Evolutionary conservation across 768 basidiomycete species (phyloP).

Genomic region (Russula griseocarnosa): DNA sequence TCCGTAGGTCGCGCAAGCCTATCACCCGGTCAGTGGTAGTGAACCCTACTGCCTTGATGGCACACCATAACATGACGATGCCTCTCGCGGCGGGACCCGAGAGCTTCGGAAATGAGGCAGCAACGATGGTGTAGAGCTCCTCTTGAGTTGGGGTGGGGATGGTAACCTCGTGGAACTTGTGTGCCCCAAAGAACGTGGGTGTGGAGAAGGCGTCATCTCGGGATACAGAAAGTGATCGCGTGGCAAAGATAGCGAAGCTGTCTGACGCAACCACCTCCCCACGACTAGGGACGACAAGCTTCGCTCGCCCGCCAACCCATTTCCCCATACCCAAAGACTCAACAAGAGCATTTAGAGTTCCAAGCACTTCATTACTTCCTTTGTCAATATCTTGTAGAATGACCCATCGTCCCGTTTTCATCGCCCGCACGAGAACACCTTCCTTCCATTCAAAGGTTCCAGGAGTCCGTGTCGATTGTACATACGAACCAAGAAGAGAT

Average conservation of each 20-base stretch:
- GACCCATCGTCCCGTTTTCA: conserved; percentile 89
- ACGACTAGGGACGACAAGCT: conserved; percentile 67
- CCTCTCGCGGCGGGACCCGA: conserved; percentile 45
- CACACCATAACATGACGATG: conserved; percentile 68
- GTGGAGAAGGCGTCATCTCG: conserved; percentile 47
- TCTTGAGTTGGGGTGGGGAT: conserved; percentile 55
- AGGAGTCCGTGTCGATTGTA: conserved; percentile 76
- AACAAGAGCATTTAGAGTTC: conserved; percentile 76
- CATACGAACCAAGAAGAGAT: conserved; percentile 86
- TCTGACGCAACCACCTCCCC: conserved; percentile 72
- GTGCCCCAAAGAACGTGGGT: conserved; percentile 77
- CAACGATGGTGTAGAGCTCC: conserved; percentile 70
- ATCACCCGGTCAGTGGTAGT: conserved; percentile 54
- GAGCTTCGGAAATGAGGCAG: conserved; percentile 61
- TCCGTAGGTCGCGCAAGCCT: conserved; percentile 77
- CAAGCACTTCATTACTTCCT: conserved; percentile 85
- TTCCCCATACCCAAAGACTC: conserved; percentile 67
- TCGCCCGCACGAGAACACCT: conserved; percentile 83
- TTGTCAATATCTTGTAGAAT: conserved; percentile 91
- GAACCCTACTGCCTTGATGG: conserved; percentile 49
- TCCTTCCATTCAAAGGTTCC: conserved; percentile 97
- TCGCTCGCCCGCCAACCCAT: conserved; percentile 69
- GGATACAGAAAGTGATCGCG: conserved; percentile 60
- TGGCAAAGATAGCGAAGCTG: conserved; percentile 84
- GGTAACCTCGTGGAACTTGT: conserved; percentile 73